Conservation (phyloP, 1,284 basidiomycete species). For the Sanghuangporus sanghuang region DNA sequence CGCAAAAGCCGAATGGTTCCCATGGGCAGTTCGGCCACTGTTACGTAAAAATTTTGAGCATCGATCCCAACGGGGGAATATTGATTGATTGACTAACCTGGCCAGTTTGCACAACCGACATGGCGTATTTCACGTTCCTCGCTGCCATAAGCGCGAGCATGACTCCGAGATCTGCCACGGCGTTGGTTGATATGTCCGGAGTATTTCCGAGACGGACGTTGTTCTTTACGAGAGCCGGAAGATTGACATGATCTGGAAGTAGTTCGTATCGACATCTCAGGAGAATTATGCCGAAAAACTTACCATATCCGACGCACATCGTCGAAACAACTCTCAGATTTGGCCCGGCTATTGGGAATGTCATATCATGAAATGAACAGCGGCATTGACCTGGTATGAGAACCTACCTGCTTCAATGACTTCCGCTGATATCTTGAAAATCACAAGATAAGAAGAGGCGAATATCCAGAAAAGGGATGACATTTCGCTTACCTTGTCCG, state of each 20-base stretch:
- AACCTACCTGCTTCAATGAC: constrained; percentile 58
- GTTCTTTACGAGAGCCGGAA: constrained; percentile 55
- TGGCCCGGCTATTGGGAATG: constrained; percentile 50
- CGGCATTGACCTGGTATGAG: neutral
- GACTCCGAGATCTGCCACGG: constrained; percentile 86
- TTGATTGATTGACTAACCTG: constrained; percentile 36
- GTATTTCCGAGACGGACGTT: constrained; percentile 84
- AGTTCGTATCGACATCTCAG: neutral
- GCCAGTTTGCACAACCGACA: constrained; percentile 62
- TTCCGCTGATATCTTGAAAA: constrained; percentile 54
- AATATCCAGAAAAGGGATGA: neutral
- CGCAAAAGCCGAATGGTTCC: constrained; percentile 78
- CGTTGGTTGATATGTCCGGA: constrained; percentile 84
- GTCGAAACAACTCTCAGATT: constrained; percentile 79
- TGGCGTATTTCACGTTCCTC: constrained; percentile 66
- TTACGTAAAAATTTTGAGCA: neutral
- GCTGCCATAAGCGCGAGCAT: constrained; percentile 91
- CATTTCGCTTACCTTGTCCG: constrained; percentile 52
- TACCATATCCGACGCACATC: constrained; percentile 88
- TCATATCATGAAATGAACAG: neutral
- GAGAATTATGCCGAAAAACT: constrained; percentile 21
- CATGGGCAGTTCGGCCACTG: constrained; percentile 66
- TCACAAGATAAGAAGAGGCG: neutral
- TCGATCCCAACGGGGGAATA: neutral
- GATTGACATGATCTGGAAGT: constrained; percentile 73